phyloP scores from a whole-genome alignment of 768 basidiomycete genomes.

The Sutorius australiensis region DNA sequence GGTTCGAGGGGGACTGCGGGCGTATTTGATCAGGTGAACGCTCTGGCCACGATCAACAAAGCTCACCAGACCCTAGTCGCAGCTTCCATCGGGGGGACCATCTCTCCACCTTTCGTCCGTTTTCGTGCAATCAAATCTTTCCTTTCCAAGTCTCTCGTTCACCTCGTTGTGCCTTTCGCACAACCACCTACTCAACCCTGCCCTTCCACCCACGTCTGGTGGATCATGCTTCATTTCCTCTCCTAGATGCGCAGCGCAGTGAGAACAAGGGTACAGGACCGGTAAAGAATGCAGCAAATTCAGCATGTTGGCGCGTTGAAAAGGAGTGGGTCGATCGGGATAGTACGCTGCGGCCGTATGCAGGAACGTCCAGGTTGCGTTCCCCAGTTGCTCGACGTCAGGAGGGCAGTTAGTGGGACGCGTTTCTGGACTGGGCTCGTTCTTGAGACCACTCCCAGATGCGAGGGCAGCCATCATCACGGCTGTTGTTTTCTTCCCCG shows the following conservation, averaged over 20 bases:
- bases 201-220: slow-evolving; percentile 74
- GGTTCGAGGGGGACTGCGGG: background rate
- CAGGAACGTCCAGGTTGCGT: slow-evolving; percentile 95
- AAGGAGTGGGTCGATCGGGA: slow-evolving; percentile 71
- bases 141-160: slow-evolving; percentile 82
- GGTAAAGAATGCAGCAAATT: slow-evolving; percentile 75
- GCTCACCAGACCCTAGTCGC: slow-evolving; percentile 53
- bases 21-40: background rate
- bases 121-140: slow-evolving; percentile 73
- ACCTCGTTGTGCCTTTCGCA: slow-evolving; percentile 93
- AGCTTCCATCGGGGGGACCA: slow-evolving; percentile 82
- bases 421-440: slow-evolving; percentile 30
- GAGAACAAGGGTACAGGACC: slow-evolving; percentile 80
- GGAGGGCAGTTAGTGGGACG: slow-evolving; percentile 77
- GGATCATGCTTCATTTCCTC: slow-evolving; percentile 61
- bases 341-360: slow-evolving; percentile 96
- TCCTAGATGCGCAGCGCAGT: slow-evolving; percentile 82
- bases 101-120: slow-evolving; percentile 91
- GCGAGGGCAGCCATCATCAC: slow-evolving; percentile 35
- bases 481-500: slow-evolving; percentile 31
- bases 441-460: slow-evolving; percentile 26
- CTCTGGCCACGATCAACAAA: background rate
- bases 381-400: slow-evolving; percentile 85
- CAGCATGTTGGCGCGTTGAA: slow-evolving; percentile 82
- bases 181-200: slow-evolving; percentile 75